Evolutionary conservation across 768 basidiomycete species (phyloP), one percentile per base, ranked within the genome.

Genomic region (Xerocomus brunneocitrinus): DNA sequence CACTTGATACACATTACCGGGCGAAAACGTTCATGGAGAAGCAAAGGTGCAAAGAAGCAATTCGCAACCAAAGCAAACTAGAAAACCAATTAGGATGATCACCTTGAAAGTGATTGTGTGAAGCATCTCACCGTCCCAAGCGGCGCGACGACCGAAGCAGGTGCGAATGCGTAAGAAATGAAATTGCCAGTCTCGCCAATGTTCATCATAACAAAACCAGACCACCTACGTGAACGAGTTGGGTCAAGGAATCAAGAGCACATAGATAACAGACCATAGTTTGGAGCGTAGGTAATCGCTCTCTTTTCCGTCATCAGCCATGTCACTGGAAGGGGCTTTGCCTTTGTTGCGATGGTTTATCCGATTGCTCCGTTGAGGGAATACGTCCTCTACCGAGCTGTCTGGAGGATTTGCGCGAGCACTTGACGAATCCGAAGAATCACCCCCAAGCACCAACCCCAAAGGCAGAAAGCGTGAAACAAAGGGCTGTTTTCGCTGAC

Each of bases 61-160:
- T 98, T 98, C 13, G 95, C 91, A 54, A 95, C 84, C n/a, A 98
- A 76, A 2, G 93, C 92, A 68, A 92, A 89, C 85, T 92, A 50
- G 19, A 40, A 19, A n/a, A 32, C 5, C 7, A 4, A 36, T 24
- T 59, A 22, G 51, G 13, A 32, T 16, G 40, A 47, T 47, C 47
- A 27, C 19, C 27, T 14, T 25, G 30, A 38, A 51, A 30, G 27
- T n/a, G 30, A 35, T 35, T 7, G 47, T 14, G 16, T n/a, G 9
- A 22, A 40, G 71, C 5, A 24, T 53, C 84, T 72, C 61, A 95
- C 94, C 42, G 91, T 94, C n/a, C 95, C 95, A 10, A 98, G 76
- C 28, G 95, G 95, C 0, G 95, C 94, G 12, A 98, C 93, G 5
- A 95, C 74, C n/a, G 89, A 91, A 5, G 92, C 91, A 8, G 92